These are phyloP conservation scores for Sarocladium kiliense DNA, from an alignment of 2,329 filamentous ascomycete species.

Conservation along the genomic window DNA sequence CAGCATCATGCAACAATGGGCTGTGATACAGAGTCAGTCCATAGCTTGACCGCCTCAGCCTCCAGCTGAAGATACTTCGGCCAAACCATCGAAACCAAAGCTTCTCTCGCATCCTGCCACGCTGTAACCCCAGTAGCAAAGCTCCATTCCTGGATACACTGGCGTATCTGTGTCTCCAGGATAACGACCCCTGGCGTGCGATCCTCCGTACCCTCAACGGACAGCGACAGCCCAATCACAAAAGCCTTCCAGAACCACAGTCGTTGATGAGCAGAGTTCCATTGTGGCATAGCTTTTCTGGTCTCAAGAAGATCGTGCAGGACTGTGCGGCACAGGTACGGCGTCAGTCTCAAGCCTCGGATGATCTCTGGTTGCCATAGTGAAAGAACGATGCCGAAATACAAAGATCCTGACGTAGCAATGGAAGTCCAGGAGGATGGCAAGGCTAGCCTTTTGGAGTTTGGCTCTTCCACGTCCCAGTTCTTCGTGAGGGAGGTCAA, in stretches of 20 bases:
- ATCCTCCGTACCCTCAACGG: neutral
- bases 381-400: neutral
- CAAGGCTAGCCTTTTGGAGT: neutral
- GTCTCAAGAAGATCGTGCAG: neutral
- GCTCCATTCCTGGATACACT: neutral
- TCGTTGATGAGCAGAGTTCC: neutral
- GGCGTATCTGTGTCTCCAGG: neutral
- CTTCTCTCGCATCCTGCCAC: neutral
- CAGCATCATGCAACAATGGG: no score
- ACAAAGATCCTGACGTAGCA: neutral
- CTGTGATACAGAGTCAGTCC: neutral
- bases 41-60: neutral
- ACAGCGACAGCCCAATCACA: neutral
- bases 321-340: neutral
- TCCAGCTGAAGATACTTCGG: neutral
- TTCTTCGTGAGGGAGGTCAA: neutral
- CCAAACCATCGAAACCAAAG: neutral
- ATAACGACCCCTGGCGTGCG: neutral
- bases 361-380: neutral
- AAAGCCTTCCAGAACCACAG: slow-evolving; percentile 3
- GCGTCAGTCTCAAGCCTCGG: neutral
- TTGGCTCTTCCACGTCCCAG: neutral
- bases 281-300: neutral
- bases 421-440: neutral
- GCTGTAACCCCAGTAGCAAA: neutral